Evolutionary conservation across 2,329 filamentous ascomycete species (phyloP), one percentile per base, ranked within the genome.

Genomic region (Colletotrichum abscissum): DNA sequence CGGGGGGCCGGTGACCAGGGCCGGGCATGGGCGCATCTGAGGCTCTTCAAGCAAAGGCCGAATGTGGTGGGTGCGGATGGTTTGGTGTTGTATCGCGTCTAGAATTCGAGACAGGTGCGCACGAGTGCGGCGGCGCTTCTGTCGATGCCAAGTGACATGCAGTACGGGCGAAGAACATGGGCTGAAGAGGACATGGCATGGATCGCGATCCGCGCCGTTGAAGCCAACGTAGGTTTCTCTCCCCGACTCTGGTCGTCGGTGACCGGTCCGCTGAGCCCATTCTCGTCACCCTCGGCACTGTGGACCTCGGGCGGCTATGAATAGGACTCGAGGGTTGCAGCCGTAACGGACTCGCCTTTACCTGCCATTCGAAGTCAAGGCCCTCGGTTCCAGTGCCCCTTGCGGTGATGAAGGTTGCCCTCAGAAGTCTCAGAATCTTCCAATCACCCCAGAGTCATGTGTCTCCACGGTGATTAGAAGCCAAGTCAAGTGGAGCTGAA

Each of bases 301-400:
- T 67, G 69, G 69, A 58, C 30, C 65, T 59, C 56, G 38, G 62
- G 58, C 30, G 66, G 55, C 70, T 69, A 65, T 73, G 66, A 73
- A 69, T 70, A 69, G 70, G 66, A 46, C 19, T 30, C 11, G 42
- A 73, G 60, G 59, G 70, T 69, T 72, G 60, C 69, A 63, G n/a
- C 35, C 46, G 60, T 30, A 35, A 60, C 55, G 66, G 70, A 33
- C 22, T 73, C 52, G 66, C 66, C 60, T 57, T 33, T 22, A 14
- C 66, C 52, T 73, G 56, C 46, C 66, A 52, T 63, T n/a, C 26
- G 22, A 56, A 24, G 52, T 33, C 58, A 67, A 58, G 46, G n/a
- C 30, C 42, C 33, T 33, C 12, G 12, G 33, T 28, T 54, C 28
- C 24, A 28, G 38, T 33, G 33, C 33, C 35, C 58, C 24, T 22